These are phyloP conservation scores for Wickerhamiella nectarea DNA, from an alignment of 805 yeast species.

Conservation along the genomic window DNA sequence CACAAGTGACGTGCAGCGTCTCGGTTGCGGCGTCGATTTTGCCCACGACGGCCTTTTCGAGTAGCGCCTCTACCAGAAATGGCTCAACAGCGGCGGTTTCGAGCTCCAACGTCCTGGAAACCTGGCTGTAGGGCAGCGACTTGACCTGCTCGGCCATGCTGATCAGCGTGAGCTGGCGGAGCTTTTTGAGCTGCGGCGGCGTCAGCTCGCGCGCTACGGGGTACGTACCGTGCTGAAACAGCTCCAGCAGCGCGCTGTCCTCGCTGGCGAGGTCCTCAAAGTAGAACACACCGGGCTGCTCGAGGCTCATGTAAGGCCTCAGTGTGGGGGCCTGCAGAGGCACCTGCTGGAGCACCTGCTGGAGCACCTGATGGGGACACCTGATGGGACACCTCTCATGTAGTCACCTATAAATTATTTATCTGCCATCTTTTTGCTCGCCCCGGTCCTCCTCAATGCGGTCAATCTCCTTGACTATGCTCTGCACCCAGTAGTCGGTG, in stretches of 20 bases:
- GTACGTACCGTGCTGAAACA: background rate
- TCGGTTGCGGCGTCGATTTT: constrained; percentile 5
- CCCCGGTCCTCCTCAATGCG: constrained; percentile 18
- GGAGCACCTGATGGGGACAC: too few species aligned
- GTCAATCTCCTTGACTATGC: constrained; percentile 71
- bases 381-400: too few species aligned
- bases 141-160: background rate
- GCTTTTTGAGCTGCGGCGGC: background rate
- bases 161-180: constrained; percentile 7
- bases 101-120: background rate
- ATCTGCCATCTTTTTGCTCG: too few species aligned
- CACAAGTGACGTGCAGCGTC: constrained; percentile 1
- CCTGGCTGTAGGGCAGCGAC: background rate
- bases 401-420: too few species aligned
- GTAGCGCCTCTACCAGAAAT: constrained; percentile 7
- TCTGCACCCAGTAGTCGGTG: constrained; percentile 94
- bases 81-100: background rate
- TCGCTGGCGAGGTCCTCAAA: background rate
- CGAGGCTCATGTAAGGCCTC: constrained; percentile 4
- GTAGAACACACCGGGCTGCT: constrained; percentile 7
- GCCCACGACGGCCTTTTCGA: constrained; percentile 9
- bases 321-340: background rate
- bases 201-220: background rate
- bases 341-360: too few species aligned
- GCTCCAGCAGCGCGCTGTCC: background rate